phyloP scores from a whole-genome alignment of 345 rosid genomes.

The Citrus australasica region DNA sequence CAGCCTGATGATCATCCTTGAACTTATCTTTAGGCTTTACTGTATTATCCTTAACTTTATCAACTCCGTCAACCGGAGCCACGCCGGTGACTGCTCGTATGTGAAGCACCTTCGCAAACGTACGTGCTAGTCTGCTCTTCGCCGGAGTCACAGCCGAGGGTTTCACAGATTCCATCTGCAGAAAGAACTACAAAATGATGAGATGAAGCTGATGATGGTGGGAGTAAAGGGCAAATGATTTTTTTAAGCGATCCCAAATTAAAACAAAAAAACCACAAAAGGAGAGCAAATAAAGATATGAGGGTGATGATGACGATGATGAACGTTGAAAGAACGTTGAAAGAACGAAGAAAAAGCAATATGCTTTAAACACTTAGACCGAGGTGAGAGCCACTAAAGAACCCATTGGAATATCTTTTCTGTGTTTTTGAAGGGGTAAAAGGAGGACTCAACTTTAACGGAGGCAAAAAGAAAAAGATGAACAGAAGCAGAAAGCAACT shows the following conservation, averaged over 20 bases:
- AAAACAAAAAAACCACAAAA: not conserved
- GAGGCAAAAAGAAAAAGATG: slow-evolving; percentile 3
- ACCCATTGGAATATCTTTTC: slow-evolving; percentile 15
- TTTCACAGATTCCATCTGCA: slow-evolving; percentile 77
- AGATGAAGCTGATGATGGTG: slow-evolving; percentile 9
- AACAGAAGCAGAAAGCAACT: slow-evolving; percentile 11
- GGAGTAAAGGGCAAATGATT: not conserved
- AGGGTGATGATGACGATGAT: slow-evolving; percentile 15
- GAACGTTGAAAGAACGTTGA: slow-evolving; percentile 23
- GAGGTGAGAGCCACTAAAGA: slow-evolving; percentile 24
- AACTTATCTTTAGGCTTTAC: slow-evolving; percentile 34
- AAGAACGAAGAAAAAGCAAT: slow-evolving; percentile 25
- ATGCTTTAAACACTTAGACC: slow-evolving; percentile 42
- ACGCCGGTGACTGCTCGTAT: slow-evolving; percentile 51
- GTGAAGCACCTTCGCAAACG: slow-evolving; percentile 70
- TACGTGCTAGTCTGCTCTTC: slow-evolving; percentile 62
- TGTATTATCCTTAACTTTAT: slow-evolving; percentile 18
- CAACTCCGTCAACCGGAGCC: slow-evolving; percentile 52
- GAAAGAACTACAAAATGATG: slow-evolving; percentile 9
- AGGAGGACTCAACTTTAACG: not conserved
- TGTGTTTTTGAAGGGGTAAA: slow-evolving; percentile 21
- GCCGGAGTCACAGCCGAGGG: slow-evolving; percentile 47
- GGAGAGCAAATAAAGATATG: not conserved
- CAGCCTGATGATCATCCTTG: slow-evolving; percentile 24
- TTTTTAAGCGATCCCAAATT: not conserved